A percentile compares a stretch with the other conserved stretches of the same genome.
phyloP scores from a whole-genome alignment of 2,329 filamentous ascomycete genomes.

The Xylaria sp. region DNA sequence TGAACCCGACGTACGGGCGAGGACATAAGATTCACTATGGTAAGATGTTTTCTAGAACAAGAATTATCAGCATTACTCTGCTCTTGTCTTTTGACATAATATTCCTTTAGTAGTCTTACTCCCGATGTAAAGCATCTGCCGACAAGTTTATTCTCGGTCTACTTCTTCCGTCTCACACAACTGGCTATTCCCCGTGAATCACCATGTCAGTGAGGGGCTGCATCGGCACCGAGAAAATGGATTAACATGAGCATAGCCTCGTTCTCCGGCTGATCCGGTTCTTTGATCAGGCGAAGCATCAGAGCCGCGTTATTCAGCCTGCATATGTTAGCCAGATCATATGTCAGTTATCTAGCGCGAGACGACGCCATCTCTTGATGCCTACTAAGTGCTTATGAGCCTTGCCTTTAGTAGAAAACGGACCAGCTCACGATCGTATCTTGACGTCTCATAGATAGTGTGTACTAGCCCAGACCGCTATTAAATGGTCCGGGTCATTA shows the following conservation, averaged over 20 bases:
- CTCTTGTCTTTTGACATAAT: not conserved
- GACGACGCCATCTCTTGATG: not conserved
- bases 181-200: not conserved
- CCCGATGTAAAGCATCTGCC: no score
- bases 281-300: not conserved
- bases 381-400: not conserved
- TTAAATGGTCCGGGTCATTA: not conserved
- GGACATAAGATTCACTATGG: no score
- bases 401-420: not conserved
- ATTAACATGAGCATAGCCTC: not conserved
- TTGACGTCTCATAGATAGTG: constrained; percentile 15
- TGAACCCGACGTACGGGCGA: no score
- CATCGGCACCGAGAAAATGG: not conserved
- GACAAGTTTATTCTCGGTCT: not conserved
- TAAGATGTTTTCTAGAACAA: no score
- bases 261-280: not conserved
- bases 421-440: constrained; percentile 13
- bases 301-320: constrained; percentile 15
- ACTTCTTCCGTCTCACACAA: not conserved
- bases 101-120: not conserved
- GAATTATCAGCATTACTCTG: no score
- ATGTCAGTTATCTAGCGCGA: not conserved
- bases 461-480: not conserved
- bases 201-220: not conserved
- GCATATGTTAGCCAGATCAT: not conserved